These are phyloP conservation scores for Eragrostis tef DNA, from an alignment of 202 grass and related monocot genomes.

Conservation along the genomic window DNA sequence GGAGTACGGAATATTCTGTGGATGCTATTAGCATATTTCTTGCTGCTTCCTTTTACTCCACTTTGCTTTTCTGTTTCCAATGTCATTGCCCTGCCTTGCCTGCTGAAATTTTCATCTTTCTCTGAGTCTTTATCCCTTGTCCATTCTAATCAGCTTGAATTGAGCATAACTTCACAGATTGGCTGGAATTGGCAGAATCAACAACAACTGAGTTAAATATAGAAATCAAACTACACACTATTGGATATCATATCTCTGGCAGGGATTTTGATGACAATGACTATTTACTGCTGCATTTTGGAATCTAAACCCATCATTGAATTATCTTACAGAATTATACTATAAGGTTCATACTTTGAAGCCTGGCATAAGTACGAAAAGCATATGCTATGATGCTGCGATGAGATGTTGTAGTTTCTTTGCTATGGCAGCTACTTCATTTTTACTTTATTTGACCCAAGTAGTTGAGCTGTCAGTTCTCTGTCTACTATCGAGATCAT, in stretches of 20 bases:
- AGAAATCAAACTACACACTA: background rate
- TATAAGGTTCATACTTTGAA: background rate
- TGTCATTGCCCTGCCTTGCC: background rate
- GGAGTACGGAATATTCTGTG: background rate
- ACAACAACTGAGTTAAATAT: background rate
- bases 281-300: background rate
- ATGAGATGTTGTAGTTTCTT: background rate
- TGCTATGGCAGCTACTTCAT: background rate
- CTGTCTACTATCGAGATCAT: background rate
- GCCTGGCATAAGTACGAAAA: background rate
- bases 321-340: background rate
- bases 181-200: background rate
- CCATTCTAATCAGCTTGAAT: too few species aligned
- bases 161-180: too few species aligned
- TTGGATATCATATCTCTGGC: background rate
- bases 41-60: slow-evolving; percentile 9
- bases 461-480: background rate
- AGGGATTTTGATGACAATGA: background rate
- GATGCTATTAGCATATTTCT: slow-evolving; percentile 20
- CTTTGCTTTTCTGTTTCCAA: background rate
- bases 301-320: background rate
- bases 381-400: background rate
- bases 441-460: background rate
- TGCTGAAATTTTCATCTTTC: background rate
- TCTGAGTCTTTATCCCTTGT: background rate